Evolutionary conservation across 192 early-diverging fungal genomes (phyloP), one percentile per base, ranked within the genome.

Genomic region (Fimicolochytrium jonesii): DNA sequence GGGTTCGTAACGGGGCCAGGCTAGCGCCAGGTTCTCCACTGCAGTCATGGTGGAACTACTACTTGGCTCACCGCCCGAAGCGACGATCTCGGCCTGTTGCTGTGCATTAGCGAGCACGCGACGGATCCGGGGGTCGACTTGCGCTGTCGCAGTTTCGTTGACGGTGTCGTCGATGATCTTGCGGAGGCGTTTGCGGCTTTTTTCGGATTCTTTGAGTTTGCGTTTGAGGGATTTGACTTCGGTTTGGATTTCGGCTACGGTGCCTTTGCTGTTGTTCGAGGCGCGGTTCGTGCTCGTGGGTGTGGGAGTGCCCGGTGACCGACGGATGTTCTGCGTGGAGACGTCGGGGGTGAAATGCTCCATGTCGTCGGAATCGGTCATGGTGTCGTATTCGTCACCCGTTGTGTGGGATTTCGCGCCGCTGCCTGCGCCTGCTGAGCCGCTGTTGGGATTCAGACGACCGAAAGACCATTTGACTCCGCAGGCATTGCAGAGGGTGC

Each of bases 401-500:
- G 53, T n/a, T n/a, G n/a, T 55, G 20, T 52, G 17, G 10, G 15
- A 32, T 20, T 61, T 63, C n/a, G 20, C 29, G n/a, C n/a, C n/a
- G n/a, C n/a, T n/a, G n/a, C n/a, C n/a, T n/a, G n/a, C n/a, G n/a
- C n/a, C n/a, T n/a, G n/a, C n/a, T n/a, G n/a, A n/a, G 39, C 20
- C 30, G 31, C 44, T n/a, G 23, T 55, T 23, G n/a, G 62, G 43
- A 45, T 53, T 42, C 15, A 73, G 48, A n/a, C 72, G 59, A 23
- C 72, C 72, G 32, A 59, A 69, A 22, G 39, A 54, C 73, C 74
- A 79, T 41, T 79, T 79, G 43, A 79, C 74, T 13, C 94, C 94
- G 70, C 94, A 94, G 0, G 92, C 94, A 74, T 97, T 97, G 77
- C 94, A 97, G 20, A 97, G 81, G 10, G 93, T 95, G 26, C 94